Evolutionary conservation across 768 basidiomycete genomes (phyloP), one percentile per base, ranked within the genome.

Genomic region (Mycena filopes): DNA sequence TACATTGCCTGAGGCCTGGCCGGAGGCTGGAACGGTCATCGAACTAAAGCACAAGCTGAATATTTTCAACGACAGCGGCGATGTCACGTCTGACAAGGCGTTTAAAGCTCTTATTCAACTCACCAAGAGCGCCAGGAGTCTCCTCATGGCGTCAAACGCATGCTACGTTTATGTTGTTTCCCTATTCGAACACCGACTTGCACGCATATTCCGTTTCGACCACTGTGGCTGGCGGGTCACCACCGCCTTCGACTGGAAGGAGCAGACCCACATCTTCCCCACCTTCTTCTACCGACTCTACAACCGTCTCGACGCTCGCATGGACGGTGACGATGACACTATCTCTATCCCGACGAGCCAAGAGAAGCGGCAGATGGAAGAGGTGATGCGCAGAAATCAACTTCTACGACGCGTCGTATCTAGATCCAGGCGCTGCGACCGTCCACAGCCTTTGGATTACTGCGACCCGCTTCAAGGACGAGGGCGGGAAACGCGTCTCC

Each of bases 171-270:
- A 33, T 38, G 53, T 60, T 15, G 41, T 63, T 16, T 18, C 66
- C 5, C 23, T 50, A 3, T 67, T 67, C 25, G 20, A 38, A 0
- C 16, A 13, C 9, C 12, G 9, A 20, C 2, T 1, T 16, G 61
- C 57, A 7, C 66, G 66, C 5, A 48, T 67, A 6, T 50, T 67
- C 15, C 60, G 66, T 40, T 67, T 67, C 46, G 66, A 67, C 29
- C 66, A 36, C 18, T 23, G 46, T 1, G 57, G 66, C 10, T 67
- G 10, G 2, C 36, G 36, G 36, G 66, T 26, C 46, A 67, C 43
- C 43, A 10, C 6, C 8, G 51, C 56, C 8, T 67, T 67, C 47
- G n/a, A 55, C 41, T 67, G 56, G 56, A 10, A 42, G 1, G 12
- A 25, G 2, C 29, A 54, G 2, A 18, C 40, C 11, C 25, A 8